These are phyloP conservation scores for Yarrowia divulgata DNA, from an alignment of 805 yeast genomes.

Conservation along the genomic window DNA sequence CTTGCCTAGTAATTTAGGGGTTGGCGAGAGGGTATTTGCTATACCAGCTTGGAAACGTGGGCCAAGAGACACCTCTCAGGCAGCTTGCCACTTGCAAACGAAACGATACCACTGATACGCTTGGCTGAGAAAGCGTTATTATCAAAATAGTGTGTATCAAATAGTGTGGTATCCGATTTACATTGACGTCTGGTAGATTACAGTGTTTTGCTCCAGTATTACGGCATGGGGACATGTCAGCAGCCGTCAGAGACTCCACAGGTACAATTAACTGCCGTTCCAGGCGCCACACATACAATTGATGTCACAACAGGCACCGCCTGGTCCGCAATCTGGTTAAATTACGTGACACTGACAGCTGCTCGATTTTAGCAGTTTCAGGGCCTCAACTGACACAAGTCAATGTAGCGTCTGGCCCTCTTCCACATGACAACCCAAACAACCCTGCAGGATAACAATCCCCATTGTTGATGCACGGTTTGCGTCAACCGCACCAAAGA, in stretches of 20 bases:
- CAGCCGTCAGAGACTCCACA: too few species aligned
- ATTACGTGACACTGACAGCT: not conserved
- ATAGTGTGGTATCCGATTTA: conserved; percentile 4
- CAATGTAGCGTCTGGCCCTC: not conserved
- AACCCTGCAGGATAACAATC: conserved; percentile 31
- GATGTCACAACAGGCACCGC: not conserved
- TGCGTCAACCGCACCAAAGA: conserved; percentile 10
- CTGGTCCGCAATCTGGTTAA: not conserved
- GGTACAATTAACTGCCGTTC: too few species aligned
- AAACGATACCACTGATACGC: too few species aligned
- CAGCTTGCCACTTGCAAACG: not conserved
- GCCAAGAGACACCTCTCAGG: not conserved
- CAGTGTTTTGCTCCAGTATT: not conserved
- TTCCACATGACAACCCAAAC: conserved; percentile 18
- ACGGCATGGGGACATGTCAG: too few species aligned
- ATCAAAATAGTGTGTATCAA: not conserved
- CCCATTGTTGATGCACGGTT: conserved; percentile 3
- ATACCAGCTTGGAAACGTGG: conserved; percentile 9
- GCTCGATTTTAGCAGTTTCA: conserved; percentile 2
- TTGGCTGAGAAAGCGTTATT: conserved; percentile 1
- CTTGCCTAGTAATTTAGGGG: not conserved
- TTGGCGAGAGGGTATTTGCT: not conserved
- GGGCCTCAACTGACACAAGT: conserved; percentile 4
- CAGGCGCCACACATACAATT: not conserved
- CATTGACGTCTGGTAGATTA: conserved; percentile 7